A percentile compares a stretch with the other conserved stretches of the same genome.
Evolutionary conservation across 106 monocot species (phyloP).

Genomic region (Agapanthus africanus): DNA sequence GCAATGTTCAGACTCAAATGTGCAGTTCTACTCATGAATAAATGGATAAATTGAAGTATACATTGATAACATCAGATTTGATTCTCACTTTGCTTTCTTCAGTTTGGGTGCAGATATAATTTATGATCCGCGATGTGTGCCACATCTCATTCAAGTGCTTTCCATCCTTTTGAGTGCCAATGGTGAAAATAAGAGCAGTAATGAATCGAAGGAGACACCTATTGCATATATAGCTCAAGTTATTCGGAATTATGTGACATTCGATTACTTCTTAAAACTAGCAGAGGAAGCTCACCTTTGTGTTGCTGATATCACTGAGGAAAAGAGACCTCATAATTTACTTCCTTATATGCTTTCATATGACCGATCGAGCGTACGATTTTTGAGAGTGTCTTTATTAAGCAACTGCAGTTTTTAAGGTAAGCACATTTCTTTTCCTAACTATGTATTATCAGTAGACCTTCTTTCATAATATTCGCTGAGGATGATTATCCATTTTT

Average conservation of each 20-base stretch:
- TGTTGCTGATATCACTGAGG: constrained; percentile 45
- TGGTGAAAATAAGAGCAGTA: not conserved
- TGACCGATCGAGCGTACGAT: constrained; percentile 41
- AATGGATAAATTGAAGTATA: too few relatives aligned
- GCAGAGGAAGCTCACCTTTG: constrained; percentile 43
- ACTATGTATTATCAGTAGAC: too few relatives aligned
- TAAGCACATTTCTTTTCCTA: too few relatives aligned
- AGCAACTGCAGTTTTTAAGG: too few relatives aligned
- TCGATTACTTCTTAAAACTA: constrained; percentile 46
- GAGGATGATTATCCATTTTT: too few relatives aligned
- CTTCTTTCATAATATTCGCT: too few relatives aligned
- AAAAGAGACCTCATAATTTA: constrained; percentile 34
- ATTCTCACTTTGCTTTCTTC: constrained; percentile 14
- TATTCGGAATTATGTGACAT: constrained; percentile 62
- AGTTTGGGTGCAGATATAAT: constrained; percentile 93
- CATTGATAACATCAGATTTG: too few relatives aligned
- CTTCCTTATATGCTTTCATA: constrained; percentile 87
- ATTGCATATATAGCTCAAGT: constrained; percentile 75
- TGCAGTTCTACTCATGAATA: too few relatives aligned
- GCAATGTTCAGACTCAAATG: too few relatives aligned
- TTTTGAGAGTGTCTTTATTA: too few relatives aligned
- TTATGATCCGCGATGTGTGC: constrained; percentile 74
- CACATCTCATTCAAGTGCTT: constrained; percentile 69
- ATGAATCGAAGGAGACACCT: constrained; percentile 17
- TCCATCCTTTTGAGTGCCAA: constrained; percentile 36